Evolutionary conservation across 2,329 filamentous ascomycete genomes (phyloP).

Genomic region (Thyridium curvatum): DNA sequence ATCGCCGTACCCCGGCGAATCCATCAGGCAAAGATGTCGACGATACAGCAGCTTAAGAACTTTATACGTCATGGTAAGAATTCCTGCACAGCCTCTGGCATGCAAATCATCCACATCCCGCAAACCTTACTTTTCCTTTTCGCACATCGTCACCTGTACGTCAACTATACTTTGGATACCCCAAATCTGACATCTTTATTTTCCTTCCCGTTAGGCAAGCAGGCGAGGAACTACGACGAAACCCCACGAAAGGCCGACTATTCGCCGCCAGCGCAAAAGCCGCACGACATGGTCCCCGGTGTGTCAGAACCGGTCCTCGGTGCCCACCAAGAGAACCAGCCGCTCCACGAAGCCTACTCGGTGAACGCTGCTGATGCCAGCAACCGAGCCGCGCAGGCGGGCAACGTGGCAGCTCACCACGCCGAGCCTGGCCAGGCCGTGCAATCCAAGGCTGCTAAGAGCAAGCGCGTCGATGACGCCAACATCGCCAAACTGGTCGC

Average conservation of each 20-base stretch:
- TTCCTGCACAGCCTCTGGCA: slow-evolving; percentile 2
- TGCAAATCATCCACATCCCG: no score
- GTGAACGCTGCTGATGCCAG: slow-evolving; percentile 52
- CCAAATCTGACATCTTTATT: not conserved
- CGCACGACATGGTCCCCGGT: slow-evolving; percentile 45
- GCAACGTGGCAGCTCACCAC: slow-evolving; percentile 56
- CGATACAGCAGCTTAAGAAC: slow-evolving; percentile 95
- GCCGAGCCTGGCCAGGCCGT: slow-evolving; percentile 54
- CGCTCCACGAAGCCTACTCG: slow-evolving; percentile 52
- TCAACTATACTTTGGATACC: not conserved
- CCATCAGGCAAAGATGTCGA: slow-evolving; percentile 42
- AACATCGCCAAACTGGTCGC: slow-evolving; percentile 82
- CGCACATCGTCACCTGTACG: not conserved
- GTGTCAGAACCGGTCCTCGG: slow-evolving; percentile 36
- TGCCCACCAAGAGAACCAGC: slow-evolving; percentile 34
- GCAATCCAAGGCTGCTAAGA: slow-evolving; percentile 24
- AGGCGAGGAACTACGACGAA: slow-evolving; percentile 64
- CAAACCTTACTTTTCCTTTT: slow-evolving; percentile 1
- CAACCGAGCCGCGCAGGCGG: slow-evolving; percentile 64
- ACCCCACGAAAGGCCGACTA: slow-evolving; percentile 45
- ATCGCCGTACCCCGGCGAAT: no score
- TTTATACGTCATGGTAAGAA: slow-evolving; percentile 82
- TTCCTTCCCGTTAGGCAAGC: slow-evolving; percentile 57
- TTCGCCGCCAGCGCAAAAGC: slow-evolving; percentile 43
- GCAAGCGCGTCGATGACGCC: slow-evolving; percentile 48